Percentiles rank a stretch among this genome's conserved stretches.
phyloP scores from a whole-genome alignment of 106 monocot species.

The Narthecium ossifragum region DNA sequence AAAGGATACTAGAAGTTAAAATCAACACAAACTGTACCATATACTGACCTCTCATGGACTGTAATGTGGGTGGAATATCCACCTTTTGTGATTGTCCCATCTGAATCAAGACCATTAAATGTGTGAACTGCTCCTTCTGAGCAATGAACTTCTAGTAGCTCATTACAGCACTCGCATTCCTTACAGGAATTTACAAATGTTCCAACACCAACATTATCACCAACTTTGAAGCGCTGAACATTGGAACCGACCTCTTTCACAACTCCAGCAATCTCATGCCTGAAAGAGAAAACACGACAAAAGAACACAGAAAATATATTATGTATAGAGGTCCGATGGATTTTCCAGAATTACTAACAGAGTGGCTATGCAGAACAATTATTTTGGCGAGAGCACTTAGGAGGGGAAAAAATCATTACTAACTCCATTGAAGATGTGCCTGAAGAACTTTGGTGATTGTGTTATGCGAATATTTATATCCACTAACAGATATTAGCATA shows the following conservation, averaged over 20 bases:
- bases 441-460: no score
- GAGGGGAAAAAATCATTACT: no score
- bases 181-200: slow-evolving; percentile 74
- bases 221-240: slow-evolving; percentile 58
- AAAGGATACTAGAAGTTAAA: no score
- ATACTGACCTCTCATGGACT: slow-evolving; percentile 79
- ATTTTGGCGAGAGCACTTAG: no score
- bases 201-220: slow-evolving; percentile 82
- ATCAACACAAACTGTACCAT: no score
- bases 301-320: no score
- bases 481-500: no score
- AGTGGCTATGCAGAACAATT: no score
- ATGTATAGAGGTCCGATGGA: no score
- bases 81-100: slow-evolving; percentile 84
- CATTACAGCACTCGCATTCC: slow-evolving; percentile 68
- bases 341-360: no score
- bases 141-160: slow-evolving; percentile 47
- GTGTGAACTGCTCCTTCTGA: slow-evolving; percentile 18
- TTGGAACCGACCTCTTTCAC: slow-evolving; percentile 31
- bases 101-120: slow-evolving; percentile 56
- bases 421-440: no score
- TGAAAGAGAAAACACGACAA: slow-evolving; percentile 12
- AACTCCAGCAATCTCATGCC: slow-evolving; percentile 65
- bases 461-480: no score
- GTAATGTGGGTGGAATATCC: slow-evolving; percentile 81